Evolutionary conservation across 208 protist genomes (phyloP).

Genomic region (Trichomonas vaginalis): DNA sequence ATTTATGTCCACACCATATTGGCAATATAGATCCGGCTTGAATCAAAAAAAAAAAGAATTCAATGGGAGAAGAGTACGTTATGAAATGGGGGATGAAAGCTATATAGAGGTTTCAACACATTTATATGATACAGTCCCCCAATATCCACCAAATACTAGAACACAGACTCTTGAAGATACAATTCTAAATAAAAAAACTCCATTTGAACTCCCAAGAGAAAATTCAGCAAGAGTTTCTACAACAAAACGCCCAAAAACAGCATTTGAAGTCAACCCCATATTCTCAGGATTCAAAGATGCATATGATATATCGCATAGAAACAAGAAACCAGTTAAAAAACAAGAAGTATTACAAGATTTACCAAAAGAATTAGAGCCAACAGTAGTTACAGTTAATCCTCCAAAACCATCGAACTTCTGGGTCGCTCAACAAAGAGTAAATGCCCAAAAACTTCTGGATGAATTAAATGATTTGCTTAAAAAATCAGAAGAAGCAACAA

Average conservation of each 20-base stretch:
- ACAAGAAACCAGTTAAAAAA: background rate
- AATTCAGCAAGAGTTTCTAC: background rate
- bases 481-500: background rate
- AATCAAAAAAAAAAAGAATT: no score
- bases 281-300: background rate
- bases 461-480: background rate
- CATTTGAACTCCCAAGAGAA: background rate
- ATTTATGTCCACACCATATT: no score
- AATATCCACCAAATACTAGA: background rate
- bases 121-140: background rate
- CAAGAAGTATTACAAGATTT: background rate
- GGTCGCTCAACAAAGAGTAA: background rate
- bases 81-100: background rate
- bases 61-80: background rate
- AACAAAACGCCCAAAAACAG: background rate
- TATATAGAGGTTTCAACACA: background rate
- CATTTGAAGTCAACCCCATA: background rate
- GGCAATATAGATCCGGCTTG: no score
- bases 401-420: background rate
- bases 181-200: background rate
- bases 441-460: background rate
- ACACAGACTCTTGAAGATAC: background rate
- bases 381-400: background rate
- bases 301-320: background rate
- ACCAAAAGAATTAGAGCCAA: background rate